Evolutionary conservation across 257 asterid species (phyloP).

Genomic region (Solanum infundibuliforme): DNA sequence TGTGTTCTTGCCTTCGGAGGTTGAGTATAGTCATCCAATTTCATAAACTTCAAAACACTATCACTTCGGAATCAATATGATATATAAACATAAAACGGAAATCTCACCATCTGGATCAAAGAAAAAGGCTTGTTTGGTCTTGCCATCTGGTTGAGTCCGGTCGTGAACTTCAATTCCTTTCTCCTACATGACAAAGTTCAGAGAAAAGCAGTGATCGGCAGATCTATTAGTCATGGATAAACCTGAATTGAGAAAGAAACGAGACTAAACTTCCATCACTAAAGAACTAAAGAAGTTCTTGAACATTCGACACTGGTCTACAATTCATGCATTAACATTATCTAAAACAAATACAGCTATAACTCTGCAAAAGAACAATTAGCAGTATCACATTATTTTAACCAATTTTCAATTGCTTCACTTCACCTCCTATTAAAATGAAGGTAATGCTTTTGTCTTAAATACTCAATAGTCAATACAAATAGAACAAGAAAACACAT

Average conservation of each 20-base stretch:
- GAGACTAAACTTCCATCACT: not conserved
- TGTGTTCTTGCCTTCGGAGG: not conserved
- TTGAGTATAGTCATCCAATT: not conserved
- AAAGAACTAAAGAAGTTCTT: not conserved
- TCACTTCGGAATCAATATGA: not conserved
- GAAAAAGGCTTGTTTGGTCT: slow-evolving; percentile 73
- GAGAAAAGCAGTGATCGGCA: not conserved
- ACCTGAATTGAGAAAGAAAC: not conserved
- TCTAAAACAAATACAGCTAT: not conserved
- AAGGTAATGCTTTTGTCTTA: not conserved
- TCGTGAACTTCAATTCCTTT: slow-evolving; percentile 56
- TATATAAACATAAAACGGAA: not conserved
- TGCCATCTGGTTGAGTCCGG: slow-evolving; percentile 55
- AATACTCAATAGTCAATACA: not conserved
- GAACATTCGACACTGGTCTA: not conserved
- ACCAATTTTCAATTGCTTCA: not conserved
- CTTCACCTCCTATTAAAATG: not conserved
- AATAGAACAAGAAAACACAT: not conserved
- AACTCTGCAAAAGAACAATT: not conserved
- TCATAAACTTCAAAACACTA: not conserved
- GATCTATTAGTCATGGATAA: not conserved
- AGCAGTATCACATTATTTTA: no score
- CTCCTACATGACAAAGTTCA: slow-evolving; percentile 26
- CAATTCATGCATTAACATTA: not conserved
- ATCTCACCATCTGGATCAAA: slow-evolving; percentile 89